phyloP scores from a whole-genome alignment of 1,284 basidiomycete genomes.

The Sporisorium exsertum region DNA sequence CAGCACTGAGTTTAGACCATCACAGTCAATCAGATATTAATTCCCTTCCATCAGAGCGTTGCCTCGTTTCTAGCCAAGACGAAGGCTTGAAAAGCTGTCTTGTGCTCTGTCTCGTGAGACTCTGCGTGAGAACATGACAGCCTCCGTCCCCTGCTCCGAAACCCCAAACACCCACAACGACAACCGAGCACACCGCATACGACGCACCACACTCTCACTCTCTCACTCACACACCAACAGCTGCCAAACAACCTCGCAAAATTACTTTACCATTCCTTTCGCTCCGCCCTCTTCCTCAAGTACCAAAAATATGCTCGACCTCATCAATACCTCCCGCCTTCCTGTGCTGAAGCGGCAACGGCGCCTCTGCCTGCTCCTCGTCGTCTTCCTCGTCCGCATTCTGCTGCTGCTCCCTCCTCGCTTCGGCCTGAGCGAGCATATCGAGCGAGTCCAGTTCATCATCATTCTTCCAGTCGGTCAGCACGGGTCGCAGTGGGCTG shows the following conservation, averaged over 20 bases:
- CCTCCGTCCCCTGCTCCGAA: no score
- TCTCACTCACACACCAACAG: not conserved
- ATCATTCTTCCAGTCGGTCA: constrained; percentile 60
- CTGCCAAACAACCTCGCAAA: not conserved
- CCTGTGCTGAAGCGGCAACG: constrained; percentile 46
- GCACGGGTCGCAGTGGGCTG: constrained; percentile 55
- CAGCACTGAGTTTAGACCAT: not conserved
- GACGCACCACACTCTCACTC: no score
- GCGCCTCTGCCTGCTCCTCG: constrained; percentile 30
- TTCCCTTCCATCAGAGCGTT: no score
- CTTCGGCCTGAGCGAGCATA: constrained; percentile 37
- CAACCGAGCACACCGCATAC: no score
- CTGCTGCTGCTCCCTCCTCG: constrained; percentile 40
- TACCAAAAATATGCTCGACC: constrained; percentile 63
- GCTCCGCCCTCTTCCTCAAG: constrained; percentile 3
- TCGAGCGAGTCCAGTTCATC: constrained; percentile 48
- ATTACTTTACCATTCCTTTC: not conserved
- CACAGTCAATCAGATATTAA: no score
- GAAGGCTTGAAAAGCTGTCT: no score
- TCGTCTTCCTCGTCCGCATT: constrained; percentile 34
- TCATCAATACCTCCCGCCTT: constrained; percentile 64
- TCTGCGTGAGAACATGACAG: no score
- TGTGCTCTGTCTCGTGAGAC: no score
- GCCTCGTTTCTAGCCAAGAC: no score
- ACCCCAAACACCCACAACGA: no score